A percentile compares a stretch with the other conserved stretches of the same genome.
Evolutionary conservation across 345 rosid genomes (phyloP).

Genomic region (Citrus maxima): DNA sequence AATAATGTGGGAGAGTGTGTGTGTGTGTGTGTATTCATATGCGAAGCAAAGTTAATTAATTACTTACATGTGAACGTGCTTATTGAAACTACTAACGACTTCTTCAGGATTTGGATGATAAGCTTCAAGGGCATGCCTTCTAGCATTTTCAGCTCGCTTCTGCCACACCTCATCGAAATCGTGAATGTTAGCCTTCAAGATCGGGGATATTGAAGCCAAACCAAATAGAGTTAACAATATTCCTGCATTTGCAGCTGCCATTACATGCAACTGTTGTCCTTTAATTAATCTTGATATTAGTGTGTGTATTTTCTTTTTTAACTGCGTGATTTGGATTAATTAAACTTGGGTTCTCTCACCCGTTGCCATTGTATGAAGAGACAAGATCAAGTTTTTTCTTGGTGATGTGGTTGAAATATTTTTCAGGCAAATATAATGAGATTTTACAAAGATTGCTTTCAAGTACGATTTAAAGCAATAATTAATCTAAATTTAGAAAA

Average conservation of each 20-base stretch:
- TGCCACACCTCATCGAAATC: slow-evolving; percentile 40
- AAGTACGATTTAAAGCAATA: not conserved
- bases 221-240: slow-evolving; percentile 1
- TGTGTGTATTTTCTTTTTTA: not conserved
- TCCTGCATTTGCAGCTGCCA: not conserved
- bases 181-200: slow-evolving; percentile 17
- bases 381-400: not conserved
- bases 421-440: not conserved
- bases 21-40: too few species aligned
- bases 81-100: slow-evolving; percentile 23
- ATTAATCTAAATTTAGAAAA: slow-evolving; percentile 5
- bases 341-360: not conserved
- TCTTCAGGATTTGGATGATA: slow-evolving; percentile 31
- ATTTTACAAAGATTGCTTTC: not conserved
- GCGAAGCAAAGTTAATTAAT: too few species aligned
- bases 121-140: slow-evolving; percentile 16
- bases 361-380: not conserved
- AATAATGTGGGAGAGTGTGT: too few species aligned
- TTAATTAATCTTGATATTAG: not conserved
- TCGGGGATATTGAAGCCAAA: slow-evolving; percentile 8
- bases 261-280: not conserved
- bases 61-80: slow-evolving; percentile 23
- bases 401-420: not conserved
- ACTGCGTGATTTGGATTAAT: not conserved
- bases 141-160: slow-evolving; percentile 30